A percentile compares a stretch with the other conserved stretches of the same genome.
Conservation (phyloP, 2,329 filamentous ascomycete species). For the Aureobasidium lini region DNA sequence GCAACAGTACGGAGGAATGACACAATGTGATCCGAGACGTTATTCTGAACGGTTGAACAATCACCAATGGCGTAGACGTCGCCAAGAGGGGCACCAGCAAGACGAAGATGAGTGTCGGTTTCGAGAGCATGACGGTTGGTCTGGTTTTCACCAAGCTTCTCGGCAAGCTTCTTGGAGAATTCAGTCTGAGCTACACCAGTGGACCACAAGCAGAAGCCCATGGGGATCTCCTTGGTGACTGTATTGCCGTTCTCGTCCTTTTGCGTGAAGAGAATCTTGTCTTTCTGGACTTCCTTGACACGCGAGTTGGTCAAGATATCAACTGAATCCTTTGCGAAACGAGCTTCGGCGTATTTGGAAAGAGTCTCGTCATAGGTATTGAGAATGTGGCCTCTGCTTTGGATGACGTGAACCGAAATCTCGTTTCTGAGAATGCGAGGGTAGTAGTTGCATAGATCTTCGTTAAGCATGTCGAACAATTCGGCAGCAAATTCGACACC, state of each 20-base stretch:
- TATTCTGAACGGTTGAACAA: constrained; percentile 95
- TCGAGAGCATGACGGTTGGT: constrained; percentile 88
- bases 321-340: constrained; percentile 84
- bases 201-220: constrained; percentile 96
- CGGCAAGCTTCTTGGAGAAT: constrained; percentile 67
- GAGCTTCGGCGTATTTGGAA: constrained; percentile 83
- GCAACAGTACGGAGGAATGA: constrained; percentile 82
- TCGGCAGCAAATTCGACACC: constrained; percentile 97
- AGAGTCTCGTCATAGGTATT: constrained; percentile 97
- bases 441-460: constrained; percentile 78
- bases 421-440: constrained; percentile 90
- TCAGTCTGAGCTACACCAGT: constrained; percentile 85
- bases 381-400: constrained; percentile 87
- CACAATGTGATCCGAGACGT: constrained; percentile 83
- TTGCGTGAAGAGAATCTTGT: constrained; percentile 86
- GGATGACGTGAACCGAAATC: constrained; percentile 94
- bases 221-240: constrained; percentile 86
- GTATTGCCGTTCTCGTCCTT: constrained; percentile 63
- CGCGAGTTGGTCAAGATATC: constrained; percentile 88
- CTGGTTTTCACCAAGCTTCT: constrained; percentile 64
- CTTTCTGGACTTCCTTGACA: constrained; percentile 76
- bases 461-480: constrained; percentile 90
- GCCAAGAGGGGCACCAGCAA: constrained; percentile 81
- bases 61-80: constrained; percentile 97
- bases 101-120: constrained; percentile 84